Evolutionary conservation across 1,284 basidiomycete genomes (phyloP).

Genomic region (Mycosarcoma maydis): DNA sequence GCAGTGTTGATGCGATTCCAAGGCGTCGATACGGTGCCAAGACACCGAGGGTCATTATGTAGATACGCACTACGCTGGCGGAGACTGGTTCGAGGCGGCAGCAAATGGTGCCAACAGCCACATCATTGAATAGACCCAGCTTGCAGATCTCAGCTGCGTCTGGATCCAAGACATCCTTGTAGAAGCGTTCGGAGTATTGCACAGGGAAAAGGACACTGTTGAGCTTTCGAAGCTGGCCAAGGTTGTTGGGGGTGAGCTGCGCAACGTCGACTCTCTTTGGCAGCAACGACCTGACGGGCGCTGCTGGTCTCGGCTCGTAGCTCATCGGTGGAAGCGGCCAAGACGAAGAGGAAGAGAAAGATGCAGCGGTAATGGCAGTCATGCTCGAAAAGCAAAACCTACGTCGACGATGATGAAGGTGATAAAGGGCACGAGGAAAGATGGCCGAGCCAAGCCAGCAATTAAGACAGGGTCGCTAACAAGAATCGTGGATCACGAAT

Average conservation of each 20-base stretch:
- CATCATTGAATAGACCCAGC: conserved; percentile 68
- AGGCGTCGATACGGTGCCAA: conserved; percentile 68
- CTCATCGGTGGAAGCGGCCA: conserved; percentile 48
- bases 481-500: no score
- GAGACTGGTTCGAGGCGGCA: conserved; percentile 63
- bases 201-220: conserved; percentile 65
- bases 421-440: no score
- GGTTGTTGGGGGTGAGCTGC: conserved; percentile 63
- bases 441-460: no score
- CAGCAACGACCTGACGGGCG: conserved; percentile 35
- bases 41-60: conserved; percentile 69
- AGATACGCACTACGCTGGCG: conserved; percentile 57
- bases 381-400: conserved; percentile 12
- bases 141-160: conserved; percentile 59
- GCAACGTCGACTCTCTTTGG: conserved; percentile 50
- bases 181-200: conserved; percentile 60
- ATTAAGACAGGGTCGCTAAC: no score
- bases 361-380: conserved; percentile 6
- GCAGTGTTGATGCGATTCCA: conserved; percentile 65
- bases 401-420: not conserved
- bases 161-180: conserved; percentile 57
- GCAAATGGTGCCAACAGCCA: conserved; percentile 67
- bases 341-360: conserved; percentile 14
- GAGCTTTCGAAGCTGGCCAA: conserved; percentile 64
- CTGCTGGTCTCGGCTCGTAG: conserved; percentile 45